These are phyloP conservation scores for Pleurotus tuber-regium DNA, from an alignment of 768 basidiomycete genomes.

Conservation along the genomic window DNA sequence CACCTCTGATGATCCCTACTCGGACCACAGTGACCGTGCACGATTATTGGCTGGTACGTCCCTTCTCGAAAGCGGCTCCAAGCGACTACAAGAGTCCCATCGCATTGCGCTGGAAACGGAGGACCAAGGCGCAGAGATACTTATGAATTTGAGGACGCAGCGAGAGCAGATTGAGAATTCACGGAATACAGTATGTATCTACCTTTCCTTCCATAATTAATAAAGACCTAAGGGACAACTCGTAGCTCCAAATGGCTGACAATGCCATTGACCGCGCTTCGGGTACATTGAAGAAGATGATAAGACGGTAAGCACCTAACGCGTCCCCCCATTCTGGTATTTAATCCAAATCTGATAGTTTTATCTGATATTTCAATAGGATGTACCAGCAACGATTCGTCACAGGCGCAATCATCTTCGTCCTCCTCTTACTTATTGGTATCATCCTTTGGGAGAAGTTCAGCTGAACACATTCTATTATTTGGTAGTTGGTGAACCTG, in stretches of 20 bases:
- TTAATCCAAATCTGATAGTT: constrained; percentile 26
- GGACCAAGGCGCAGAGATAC: constrained; percentile 90
- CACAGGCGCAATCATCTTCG: constrained; percentile 80
- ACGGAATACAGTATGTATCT: constrained; percentile 70
- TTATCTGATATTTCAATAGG: constrained; percentile 50
- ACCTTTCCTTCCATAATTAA: background rate
- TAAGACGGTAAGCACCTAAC: constrained; percentile 68
- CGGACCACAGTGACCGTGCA: constrained; percentile 65
- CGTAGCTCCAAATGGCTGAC: constrained; percentile 82
- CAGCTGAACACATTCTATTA: constrained; percentile 25
- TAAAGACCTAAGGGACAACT: background rate
- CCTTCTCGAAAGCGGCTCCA: constrained; percentile 79
- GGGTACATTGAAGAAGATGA: constrained; percentile 93
- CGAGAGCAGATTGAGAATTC: constrained; percentile 95
- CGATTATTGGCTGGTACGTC: constrained; percentile 77
- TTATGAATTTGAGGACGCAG: constrained; percentile 81
- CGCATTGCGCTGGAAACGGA: constrained; percentile 95
- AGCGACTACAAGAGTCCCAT: constrained; percentile 86
- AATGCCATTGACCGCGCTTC: constrained; percentile 88
- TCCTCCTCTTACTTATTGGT: constrained; percentile 80
- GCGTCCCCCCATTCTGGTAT: background rate
- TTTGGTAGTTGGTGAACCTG: no score
- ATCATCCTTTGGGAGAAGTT: constrained; percentile 82
- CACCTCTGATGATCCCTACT: constrained; percentile 79
- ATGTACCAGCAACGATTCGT: constrained; percentile 97